These are phyloP conservation scores for Tolypocladium guangdongense DNA, from an alignment of 2,329 filamentous ascomycete species.

Conservation along the genomic window DNA sequence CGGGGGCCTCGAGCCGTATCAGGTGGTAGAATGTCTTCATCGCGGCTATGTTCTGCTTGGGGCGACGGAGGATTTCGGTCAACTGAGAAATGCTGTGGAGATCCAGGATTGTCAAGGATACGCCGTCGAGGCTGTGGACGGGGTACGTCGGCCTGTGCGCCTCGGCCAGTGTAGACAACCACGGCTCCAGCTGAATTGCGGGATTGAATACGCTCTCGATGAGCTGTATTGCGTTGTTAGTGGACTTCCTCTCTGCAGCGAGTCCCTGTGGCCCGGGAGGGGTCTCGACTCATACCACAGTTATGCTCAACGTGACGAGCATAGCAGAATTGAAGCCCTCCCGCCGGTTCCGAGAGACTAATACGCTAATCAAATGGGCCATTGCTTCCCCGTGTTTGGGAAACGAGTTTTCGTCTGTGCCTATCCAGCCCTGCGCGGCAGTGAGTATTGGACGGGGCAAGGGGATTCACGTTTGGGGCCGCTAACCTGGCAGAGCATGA, in stretches of 20 bases:
- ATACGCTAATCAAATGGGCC: conserved; percentile 17
- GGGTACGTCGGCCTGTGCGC: background rate
- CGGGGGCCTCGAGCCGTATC: conserved; percentile 7
- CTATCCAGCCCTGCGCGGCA: conserved; percentile 17
- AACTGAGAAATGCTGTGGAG: conserved; percentile 7
- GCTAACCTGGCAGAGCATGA: conserved; percentile 24
- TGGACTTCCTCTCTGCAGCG: background rate
- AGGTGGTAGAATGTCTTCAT: conserved; percentile 9
- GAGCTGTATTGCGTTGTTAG: conserved; percentile 10
- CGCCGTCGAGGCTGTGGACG: background rate
- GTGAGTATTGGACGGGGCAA: background rate
- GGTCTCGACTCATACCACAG: conserved; percentile 15
- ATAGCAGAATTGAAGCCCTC: conserved; percentile 18
- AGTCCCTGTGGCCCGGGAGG: no score
- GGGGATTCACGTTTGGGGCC: no score
- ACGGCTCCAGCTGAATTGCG: conserved; percentile 12
- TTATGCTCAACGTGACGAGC: conserved; percentile 17
- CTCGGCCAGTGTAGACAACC: conserved; percentile 6
- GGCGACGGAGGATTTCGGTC: conserved; percentile 10
- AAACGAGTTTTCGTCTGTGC: conserved; percentile 11
- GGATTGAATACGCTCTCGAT: conserved; percentile 20
- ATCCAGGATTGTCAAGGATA: conserved; percentile 3
- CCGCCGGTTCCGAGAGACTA: conserved; percentile 11
- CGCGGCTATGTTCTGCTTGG: conserved; percentile 6
- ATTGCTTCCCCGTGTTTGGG: conserved; percentile 21